A percentile compares a stretch with the other conserved stretches of the same genome.
Conservation (phyloP, 2,329 filamentous ascomycete genomes). For the Pyrenophora tritici-repentis region DNA sequence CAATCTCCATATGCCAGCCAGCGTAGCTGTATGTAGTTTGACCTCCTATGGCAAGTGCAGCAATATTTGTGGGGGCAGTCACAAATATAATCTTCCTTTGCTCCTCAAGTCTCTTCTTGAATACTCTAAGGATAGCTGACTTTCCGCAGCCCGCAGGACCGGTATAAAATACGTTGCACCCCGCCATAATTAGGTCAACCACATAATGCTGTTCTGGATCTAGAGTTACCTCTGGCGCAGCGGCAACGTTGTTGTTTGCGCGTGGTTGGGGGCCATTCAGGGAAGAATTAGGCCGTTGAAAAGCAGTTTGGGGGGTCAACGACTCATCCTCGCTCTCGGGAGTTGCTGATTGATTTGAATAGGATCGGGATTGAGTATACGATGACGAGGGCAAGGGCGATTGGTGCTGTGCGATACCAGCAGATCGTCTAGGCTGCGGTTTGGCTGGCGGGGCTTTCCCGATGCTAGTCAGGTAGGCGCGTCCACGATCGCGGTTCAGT, state of each 20-base stretch:
- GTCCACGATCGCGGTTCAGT: background rate
- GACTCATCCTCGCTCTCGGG: no score
- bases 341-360: no score
- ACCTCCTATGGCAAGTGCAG: constrained; percentile 45
- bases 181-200: constrained; percentile 56
- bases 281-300: no score
- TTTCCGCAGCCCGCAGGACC: constrained; percentile 67
- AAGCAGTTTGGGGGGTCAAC: no score
- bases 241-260: background rate
- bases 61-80: constrained; percentile 64
- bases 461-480: background rate
- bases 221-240: constrained; percentile 36
- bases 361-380: no score
- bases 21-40: constrained; percentile 48
- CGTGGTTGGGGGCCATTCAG: no score
- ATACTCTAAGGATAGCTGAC: constrained; percentile 59
- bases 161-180: constrained; percentile 67
- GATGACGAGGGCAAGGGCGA: background rate
- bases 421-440: background rate
- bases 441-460: background rate
- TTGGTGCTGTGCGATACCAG: background rate
- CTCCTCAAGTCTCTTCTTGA: constrained; percentile 48
- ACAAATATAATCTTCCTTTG: constrained; percentile 53
- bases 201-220: constrained; percentile 56
- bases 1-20: constrained; percentile 58